Base-by-base conservation (phyloP, 345 rosid genomes). In the Hypericum androsaemum region DNA sequence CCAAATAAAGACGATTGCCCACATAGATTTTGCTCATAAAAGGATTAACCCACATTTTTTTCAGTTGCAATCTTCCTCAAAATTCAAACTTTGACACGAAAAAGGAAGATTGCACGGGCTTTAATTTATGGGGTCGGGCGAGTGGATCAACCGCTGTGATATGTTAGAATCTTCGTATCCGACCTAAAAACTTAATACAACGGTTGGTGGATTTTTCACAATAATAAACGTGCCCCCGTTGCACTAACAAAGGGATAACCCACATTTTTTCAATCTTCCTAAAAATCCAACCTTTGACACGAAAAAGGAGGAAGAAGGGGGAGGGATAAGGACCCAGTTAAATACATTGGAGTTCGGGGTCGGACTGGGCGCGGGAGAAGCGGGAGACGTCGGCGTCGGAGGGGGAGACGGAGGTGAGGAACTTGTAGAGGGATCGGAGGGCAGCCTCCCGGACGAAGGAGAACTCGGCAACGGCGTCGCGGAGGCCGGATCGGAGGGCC, bases 381-480 rank as follows among this genome's bases (percentile, higher is more conserved):
- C 83, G 76, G 16, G 68, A 64, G 57, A 88, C 83, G 61, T 80
- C 69, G 50, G 83, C 75, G 51, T 85, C 98, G 7, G 86, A 88
- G 38, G 73, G 75, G 35, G 94, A 76, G 22, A 88, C 78, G 49
- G 88, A 75, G 64, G 83, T 73, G 59, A 92, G 94, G 64, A 84
- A 79, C 68, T 83, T 82, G 63, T 88, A 92, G 51, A 92, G 85
- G 41, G 77, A 79, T 53, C 89, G 83, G 63, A 88, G 97, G 63
- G 89, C 95, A 3, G 85, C 88, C 56, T 81, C 68, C 14, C 97
- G 94, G 60, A 92, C 95, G 74, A 88, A 92, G 7, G 97, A 88
- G 77, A 85, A 92, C 61, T 85, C 94, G 42, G 97, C 95, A 49
- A 86, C 71, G 12, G 88, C 85, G 41, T 92, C 98, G 7, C 82